Base-by-base conservation (phyloP, 2,329 filamentous ascomycete genomes). In the Leptographium flavum region DNA sequence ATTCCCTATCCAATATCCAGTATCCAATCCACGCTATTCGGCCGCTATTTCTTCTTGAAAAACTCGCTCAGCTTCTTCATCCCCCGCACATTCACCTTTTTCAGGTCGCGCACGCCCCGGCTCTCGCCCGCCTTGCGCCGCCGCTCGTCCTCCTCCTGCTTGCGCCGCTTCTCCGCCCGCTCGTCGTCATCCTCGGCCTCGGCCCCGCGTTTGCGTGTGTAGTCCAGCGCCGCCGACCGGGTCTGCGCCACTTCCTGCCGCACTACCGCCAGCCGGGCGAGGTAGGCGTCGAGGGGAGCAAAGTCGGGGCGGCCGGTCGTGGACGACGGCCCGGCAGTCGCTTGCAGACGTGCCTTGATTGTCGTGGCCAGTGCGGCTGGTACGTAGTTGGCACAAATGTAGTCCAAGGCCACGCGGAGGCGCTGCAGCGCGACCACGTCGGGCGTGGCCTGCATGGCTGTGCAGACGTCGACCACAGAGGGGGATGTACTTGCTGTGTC, bases 11-110 rank as follows among this genome's bases (percentile, higher is more conserved):
- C 27, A 28, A 28, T 4, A 7, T 28, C 8, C 27, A 28, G 5
- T 9, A 28, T 28, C 2, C 27, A 28, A 28, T 6, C 25, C 10
- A 6, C 25, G 10, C 5, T 6, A 28, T 28, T 3, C 27, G 10
- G n/a, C 3, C 3, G 6, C 19, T 38, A 43, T 50, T 74, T 75
- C 65, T 90, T 93, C 49, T 78, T 78, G 62, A 98, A 98, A 65
- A 98, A 98, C 50, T 81, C 76, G 58, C 85, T 94, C 74, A 98
- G 75, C 69, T 96, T 98, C 73, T 84, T 92, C 92, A 98, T 98
- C 2, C 92, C 92, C 21, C 66, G 76, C 0, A 83, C 88, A 63
- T 96, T 84, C 40, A 88, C 90, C 66, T 96, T 98, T 60, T 83
- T 83, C 56, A 98, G 60, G 40, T 88, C 74, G 58, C 79, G 81